phyloP scores from a whole-genome alignment of 1,284 basidiomycete species.

The Exobasidium rhododendri region DNA sequence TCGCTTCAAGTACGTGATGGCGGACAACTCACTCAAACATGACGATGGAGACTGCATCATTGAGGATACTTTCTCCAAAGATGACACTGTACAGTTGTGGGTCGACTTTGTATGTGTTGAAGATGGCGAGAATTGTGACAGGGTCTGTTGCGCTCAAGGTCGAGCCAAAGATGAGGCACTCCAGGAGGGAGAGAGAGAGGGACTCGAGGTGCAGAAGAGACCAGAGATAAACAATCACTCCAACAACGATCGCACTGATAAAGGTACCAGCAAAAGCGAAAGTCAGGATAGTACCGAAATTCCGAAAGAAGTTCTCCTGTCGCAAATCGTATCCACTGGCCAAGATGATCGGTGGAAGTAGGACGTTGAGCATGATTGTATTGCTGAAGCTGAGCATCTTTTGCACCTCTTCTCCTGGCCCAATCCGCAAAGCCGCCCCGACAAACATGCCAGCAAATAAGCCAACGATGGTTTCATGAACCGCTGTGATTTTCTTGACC shows the following conservation, averaged over 20 bases:
- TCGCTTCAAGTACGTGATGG: slow-evolving; percentile 38
- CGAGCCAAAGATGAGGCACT: slow-evolving; percentile 94
- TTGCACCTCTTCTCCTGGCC: slow-evolving; percentile 87
- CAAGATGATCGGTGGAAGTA: slow-evolving; percentile 95
- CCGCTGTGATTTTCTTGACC: slow-evolving; percentile 87
- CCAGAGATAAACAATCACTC: slow-evolving; percentile 91
- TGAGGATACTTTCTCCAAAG: slow-evolving; percentile 93
- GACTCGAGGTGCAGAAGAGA: slow-evolving; percentile 70
- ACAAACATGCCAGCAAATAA: slow-evolving; percentile 94
- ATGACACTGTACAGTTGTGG: slow-evolving; percentile 97
- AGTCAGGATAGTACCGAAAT: slow-evolving; percentile 67
- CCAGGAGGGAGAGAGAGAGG: slow-evolving; percentile 56
- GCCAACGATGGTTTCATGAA: slow-evolving; percentile 95
- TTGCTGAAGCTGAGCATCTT: slow-evolving; percentile 98
- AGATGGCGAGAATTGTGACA: slow-evolving; percentile 96
- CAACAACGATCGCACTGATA: slow-evolving; percentile 91
- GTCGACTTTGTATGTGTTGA: slow-evolving; percentile 95
- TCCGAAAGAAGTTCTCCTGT: slow-evolving; percentile 95
- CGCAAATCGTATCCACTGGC: slow-evolving; percentile 97
- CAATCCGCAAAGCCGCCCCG: slow-evolving; percentile 81
- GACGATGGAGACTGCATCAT: slow-evolving; percentile 99
- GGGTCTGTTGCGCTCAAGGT: slow-evolving; percentile 96
- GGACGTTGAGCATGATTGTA: slow-evolving; percentile 94
- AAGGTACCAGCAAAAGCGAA: slow-evolving; percentile 97
- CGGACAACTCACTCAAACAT: slow-evolving; percentile 84